Conservation (phyloP, 352 stramenopile genomes). For the Phytopythium litorale region DNA sequence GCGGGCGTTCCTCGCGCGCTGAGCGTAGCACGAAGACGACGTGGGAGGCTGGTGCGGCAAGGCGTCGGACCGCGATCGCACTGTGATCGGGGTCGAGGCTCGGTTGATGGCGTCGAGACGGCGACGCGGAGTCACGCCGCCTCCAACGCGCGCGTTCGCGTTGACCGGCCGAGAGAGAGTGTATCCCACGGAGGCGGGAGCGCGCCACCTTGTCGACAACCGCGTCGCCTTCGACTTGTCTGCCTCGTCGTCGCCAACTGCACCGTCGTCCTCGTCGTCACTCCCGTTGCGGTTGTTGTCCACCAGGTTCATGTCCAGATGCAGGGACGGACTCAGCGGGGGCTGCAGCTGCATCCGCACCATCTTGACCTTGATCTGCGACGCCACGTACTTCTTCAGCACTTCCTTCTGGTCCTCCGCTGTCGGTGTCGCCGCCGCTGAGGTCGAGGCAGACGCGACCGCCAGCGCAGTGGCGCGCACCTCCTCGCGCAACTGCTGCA, state of each 20-base stretch:
- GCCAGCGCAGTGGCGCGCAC: constrained; percentile 41
- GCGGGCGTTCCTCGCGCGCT: constrained; percentile 1
- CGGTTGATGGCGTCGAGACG: constrained; percentile 3
- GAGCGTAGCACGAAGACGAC: constrained; percentile 3
- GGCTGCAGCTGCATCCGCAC: constrained; percentile 46
- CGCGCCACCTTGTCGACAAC: background rate
- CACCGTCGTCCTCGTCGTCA: constrained; percentile 4
- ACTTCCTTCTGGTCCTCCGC: constrained; percentile 59
- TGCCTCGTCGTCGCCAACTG: background rate
- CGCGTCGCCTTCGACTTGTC: background rate
- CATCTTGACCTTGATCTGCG: constrained; percentile 59
- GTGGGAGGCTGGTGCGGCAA: background rate
- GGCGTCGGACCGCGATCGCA: background rate
- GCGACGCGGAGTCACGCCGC: background rate
- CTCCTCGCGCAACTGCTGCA: constrained; percentile 42
- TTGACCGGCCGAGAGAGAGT: background rate
- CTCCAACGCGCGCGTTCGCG: background rate
- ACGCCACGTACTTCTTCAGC: constrained; percentile 60
- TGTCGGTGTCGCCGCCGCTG: constrained; percentile 1
- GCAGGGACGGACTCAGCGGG: constrained; percentile 10
- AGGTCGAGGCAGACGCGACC: constrained; percentile 11
- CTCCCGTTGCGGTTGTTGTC: constrained; percentile 19
- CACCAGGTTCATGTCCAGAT: constrained; percentile 27
- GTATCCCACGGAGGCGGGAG: constrained; percentile 4
- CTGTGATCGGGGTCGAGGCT: background rate